These are phyloP conservation scores for Pleurostoma richardsiae DNA, from an alignment of 2,329 filamentous ascomycete genomes.

Conservation along the genomic window DNA sequence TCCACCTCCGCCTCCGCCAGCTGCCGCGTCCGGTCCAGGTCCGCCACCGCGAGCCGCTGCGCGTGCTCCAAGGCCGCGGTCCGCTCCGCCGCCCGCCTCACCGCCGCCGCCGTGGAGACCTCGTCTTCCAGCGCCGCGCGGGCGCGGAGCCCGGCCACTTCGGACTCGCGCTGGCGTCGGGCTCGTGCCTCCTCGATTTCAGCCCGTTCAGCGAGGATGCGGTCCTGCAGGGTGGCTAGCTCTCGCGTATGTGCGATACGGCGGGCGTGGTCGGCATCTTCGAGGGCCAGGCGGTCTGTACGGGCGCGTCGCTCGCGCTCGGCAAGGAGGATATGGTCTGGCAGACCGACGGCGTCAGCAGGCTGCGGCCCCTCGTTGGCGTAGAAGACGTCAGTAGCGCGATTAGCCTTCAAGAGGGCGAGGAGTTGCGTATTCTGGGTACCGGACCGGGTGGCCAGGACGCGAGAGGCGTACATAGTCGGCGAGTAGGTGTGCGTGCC, in stretches of 20 bases:
- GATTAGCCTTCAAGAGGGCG: constrained; percentile 43
- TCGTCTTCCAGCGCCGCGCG: constrained; percentile 43
- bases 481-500: constrained; percentile 56
- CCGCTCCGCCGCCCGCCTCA: constrained; percentile 28
- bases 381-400: constrained; percentile 49
- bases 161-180: constrained; percentile 37
- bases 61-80: constrained; percentile 37
- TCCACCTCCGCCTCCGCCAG: constrained; percentile 42
- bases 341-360: constrained; percentile 45
- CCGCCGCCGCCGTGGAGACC: constrained; percentile 28
- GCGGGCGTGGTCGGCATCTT: constrained; percentile 43
- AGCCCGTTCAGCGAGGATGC: constrained; percentile 42
- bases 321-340: constrained; percentile 40
- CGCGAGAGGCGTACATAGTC: constrained; percentile 53
- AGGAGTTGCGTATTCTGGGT: constrained; percentile 33
- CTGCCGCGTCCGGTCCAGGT: constrained; percentile 34
- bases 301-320: constrained; percentile 46
- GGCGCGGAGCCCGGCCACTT: constrained; percentile 36
- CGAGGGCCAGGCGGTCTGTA: constrained; percentile 35
- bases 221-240: constrained; percentile 43
- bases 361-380: constrained; percentile 49
- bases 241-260: constrained; percentile 44
- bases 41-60: constrained; percentile 38
- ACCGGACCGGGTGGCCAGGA: constrained; percentile 32
- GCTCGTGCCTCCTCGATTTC: constrained; percentile 48